A percentile compares a stretch with the other conserved stretches of the same genome.
phyloP scores from a whole-genome alignment of 352 stramenopile genomes.

The Blastocystis sp. region DNA sequence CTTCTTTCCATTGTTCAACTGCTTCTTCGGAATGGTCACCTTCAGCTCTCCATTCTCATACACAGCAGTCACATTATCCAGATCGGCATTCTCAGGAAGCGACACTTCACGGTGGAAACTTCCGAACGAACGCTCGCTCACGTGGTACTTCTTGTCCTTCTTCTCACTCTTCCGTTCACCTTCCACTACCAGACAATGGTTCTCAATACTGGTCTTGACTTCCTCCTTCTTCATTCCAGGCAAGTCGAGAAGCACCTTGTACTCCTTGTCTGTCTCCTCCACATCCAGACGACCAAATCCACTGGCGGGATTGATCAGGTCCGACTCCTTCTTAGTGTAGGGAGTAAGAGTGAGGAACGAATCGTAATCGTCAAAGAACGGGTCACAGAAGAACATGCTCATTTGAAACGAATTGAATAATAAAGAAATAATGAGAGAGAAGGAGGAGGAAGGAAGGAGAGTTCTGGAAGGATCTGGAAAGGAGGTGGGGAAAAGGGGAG shows the following conservation, averaged over 20 bases:
- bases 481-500: too few relatives aligned
- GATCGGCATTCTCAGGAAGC: background rate
- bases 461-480: too few relatives aligned
- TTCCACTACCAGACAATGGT: background rate
- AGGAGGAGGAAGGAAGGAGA: too few relatives aligned
- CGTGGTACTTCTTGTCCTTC: background rate
- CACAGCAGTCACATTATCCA: background rate
- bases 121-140: conserved; percentile 2
- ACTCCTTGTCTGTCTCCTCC: background rate
- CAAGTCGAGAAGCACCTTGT: background rate
- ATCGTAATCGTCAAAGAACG: too few relatives aligned
- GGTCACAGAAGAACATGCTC: too few relatives aligned
- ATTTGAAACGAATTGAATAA: too few relatives aligned
- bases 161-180: conserved; percentile 1
- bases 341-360: too few relatives aligned
- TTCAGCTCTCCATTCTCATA: conserved; percentile 27
- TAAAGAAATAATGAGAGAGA: too few relatives aligned
- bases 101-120: background rate
- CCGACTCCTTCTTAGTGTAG: too few relatives aligned
- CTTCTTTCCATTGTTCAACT: background rate
- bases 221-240: conserved; percentile 17
- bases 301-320: too few relatives aligned
- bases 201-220: background rate
- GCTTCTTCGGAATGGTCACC: background rate
- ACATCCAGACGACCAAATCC: conserved; percentile 34